These are phyloP conservation scores for Escovopsis weberi DNA, from an alignment of 2,329 filamentous ascomycete species.

Conservation along the genomic window DNA sequence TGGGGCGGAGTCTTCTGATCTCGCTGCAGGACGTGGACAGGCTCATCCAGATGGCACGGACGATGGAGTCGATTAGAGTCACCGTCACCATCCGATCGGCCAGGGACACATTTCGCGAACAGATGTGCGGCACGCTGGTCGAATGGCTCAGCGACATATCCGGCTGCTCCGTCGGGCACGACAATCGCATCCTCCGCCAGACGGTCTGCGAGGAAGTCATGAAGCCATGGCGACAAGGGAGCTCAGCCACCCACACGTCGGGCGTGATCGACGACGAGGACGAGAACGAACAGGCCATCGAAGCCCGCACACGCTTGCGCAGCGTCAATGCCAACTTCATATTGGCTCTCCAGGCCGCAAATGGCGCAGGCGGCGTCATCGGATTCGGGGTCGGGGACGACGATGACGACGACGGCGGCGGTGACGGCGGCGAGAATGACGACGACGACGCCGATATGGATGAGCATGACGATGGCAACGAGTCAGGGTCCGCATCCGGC, in stretches of 20 bases:
- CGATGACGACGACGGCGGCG: conserved; percentile 18
- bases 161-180: conserved; percentile 69
- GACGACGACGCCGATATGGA: conserved; percentile 29
- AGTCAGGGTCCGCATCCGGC: conserved; percentile 25
- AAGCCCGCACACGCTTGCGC: conserved; percentile 17
- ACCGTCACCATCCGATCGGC: conserved; percentile 90
- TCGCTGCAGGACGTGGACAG: conserved; percentile 58
- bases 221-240: conserved; percentile 75
- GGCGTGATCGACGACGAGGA: conserved; percentile 29
- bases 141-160: conserved; percentile 93
- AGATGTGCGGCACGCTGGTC: conserved; percentile 97
- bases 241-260: conserved; percentile 58
- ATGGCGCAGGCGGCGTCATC: conserved; percentile 11
- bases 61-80: conserved; percentile 90
- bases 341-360: conserved; percentile 21
- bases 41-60: conserved; percentile 63
- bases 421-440: conserved; percentile 22
- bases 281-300: conserved; percentile 34
- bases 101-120: conserved; percentile 88
- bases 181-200: conserved; percentile 63
- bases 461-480: conserved; percentile 49
- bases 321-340: conserved; percentile 23
- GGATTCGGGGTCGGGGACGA: conserved; percentile 14
- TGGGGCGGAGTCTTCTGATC: conserved; percentile 74
- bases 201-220: conserved; percentile 87